Conservation (phyloP, 2,329 filamentous ascomycete species). For the Malbranchea zuffiana region DNA sequence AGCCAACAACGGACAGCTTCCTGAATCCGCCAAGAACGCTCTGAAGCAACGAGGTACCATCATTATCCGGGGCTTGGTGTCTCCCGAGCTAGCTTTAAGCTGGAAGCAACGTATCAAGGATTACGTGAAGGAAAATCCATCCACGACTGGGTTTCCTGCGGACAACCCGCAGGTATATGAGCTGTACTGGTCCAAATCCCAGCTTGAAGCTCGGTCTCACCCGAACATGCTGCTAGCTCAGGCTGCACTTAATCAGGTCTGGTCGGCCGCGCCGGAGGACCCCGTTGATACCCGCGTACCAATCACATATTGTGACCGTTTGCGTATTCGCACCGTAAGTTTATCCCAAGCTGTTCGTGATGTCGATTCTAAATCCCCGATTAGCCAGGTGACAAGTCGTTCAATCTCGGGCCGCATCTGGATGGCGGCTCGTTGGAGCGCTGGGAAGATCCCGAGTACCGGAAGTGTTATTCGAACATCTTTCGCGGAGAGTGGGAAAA, state of each 20-base stretch:
- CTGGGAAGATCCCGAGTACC: constrained; percentile 60
- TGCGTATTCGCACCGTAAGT: constrained; percentile 62
- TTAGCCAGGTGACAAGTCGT: constrained; percentile 58
- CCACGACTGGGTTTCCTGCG: constrained; percentile 43
- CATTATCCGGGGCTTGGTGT: constrained; percentile 55
- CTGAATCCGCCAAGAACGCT: background rate
- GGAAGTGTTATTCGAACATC: constrained; percentile 59
- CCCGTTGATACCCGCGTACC: constrained; percentile 46
- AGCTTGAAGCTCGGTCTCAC: constrained; percentile 57
- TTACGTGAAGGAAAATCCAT: constrained; percentile 40
- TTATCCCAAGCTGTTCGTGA: too few relatives aligned
- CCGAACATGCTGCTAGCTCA: constrained; percentile 53
- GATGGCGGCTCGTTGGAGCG: constrained; percentile 65
- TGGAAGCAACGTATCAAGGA: constrained; percentile 55
- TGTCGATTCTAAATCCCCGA: too few relatives aligned
- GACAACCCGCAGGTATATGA: constrained; percentile 61
- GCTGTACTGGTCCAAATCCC: constrained; percentile 61
- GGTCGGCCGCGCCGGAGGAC: constrained; percentile 48
- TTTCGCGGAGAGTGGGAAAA: constrained; percentile 66
- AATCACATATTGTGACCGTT: constrained; percentile 57
- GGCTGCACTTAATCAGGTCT: constrained; percentile 49
- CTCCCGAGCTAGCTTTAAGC: constrained; percentile 49
- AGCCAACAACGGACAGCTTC: too few relatives aligned
- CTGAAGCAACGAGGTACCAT: constrained; percentile 46
- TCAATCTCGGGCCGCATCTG: constrained; percentile 61